A percentile compares a stretch with the other conserved stretches of the same genome.
phyloP scores from a whole-genome alignment of 352 stramenopile species.

The Globisporangium apiculatum region DNA sequence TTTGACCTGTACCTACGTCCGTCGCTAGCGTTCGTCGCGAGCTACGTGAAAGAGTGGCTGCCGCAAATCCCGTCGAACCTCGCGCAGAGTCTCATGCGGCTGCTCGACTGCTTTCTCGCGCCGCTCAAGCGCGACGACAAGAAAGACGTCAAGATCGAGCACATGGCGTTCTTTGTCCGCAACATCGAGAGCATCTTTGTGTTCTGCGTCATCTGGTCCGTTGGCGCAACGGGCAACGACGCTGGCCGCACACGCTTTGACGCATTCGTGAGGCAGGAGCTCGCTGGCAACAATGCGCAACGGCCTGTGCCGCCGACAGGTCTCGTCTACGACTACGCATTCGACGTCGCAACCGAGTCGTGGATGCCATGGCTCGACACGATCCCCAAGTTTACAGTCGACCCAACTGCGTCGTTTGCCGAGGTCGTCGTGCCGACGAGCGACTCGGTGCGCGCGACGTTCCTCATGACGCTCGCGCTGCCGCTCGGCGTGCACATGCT shows the following conservation, averaged over 20 bases:
- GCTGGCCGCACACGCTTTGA: constrained; percentile 82
- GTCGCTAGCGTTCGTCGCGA: constrained; percentile 76
- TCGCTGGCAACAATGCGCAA: constrained; percentile 50
- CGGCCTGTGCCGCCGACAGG: constrained; percentile 46
- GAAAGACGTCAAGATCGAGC: constrained; percentile 71
- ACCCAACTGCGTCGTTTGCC: constrained; percentile 72
- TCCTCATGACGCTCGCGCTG: constrained; percentile 87
- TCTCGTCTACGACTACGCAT: constrained; percentile 90
- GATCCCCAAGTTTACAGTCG: constrained; percentile 71
- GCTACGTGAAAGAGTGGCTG: constrained; percentile 88
- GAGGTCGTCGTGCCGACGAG: constrained; percentile 93
- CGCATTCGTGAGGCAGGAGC: constrained; percentile 79
- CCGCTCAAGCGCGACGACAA: constrained; percentile 81
- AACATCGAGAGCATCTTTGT: constrained; percentile 90
- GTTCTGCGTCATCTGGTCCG: constrained; percentile 90
- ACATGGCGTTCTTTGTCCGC: constrained; percentile 51
- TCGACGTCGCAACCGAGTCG: constrained; percentile 60
- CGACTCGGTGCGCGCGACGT: constrained; percentile 91
- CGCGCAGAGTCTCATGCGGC: constrained; percentile 84
- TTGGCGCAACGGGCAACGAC: constrained; percentile 88
- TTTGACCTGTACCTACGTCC: constrained; percentile 87
- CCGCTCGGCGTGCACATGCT: constrained; percentile 84
- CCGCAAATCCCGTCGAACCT: constrained; percentile 90
- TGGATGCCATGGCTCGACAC: constrained; percentile 92
- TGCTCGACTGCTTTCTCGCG: constrained; percentile 90